Evolutionary conservation across 2,329 filamentous ascomycete species (phyloP).

Genomic region (Talaromyces islandicus): DNA sequence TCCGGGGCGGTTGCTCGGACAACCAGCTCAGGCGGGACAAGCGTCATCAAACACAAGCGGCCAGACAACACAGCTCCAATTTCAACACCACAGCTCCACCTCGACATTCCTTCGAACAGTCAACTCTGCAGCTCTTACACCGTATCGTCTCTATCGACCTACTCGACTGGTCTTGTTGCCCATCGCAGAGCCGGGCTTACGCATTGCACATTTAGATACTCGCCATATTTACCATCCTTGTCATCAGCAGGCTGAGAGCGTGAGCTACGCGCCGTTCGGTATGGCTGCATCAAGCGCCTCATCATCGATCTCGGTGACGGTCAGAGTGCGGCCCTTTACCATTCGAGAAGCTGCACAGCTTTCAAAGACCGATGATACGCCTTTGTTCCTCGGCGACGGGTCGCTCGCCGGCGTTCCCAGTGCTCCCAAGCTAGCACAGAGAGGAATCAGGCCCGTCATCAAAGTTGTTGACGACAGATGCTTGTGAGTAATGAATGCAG

Average conservation of each 20-base stretch:
- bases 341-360: conserved; percentile 95
- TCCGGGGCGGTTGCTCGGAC: conserved; percentile 5
- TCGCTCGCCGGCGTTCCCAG: conserved; percentile 76
- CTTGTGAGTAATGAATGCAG: conserved; percentile 57
- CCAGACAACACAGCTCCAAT: conserved; percentile 3
- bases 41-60: conserved; percentile 5
- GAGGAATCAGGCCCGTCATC: conserved; percentile 84
- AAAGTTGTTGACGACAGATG: conserved; percentile 96
- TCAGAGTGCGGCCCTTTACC: conserved; percentile 61
- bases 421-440: conserved; percentile 74
- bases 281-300: conserved; percentile 41
- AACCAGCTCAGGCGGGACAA: neutral
- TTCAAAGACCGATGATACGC: conserved; percentile 68
- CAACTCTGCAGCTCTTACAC: conserved; percentile 5
- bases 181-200: neutral
- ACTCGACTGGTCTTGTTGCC: neutral
- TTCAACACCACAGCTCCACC: conserved; percentile 27
- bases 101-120: conserved; percentile 20
- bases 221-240: neutral
- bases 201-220: neutral
- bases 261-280: neutral
- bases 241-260: neutral
- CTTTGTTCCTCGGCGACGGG: conserved; percentile 91
- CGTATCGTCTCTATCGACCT: conserved; percentile 7
- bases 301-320: conserved; percentile 47